Base-by-base conservation (phyloP, 441 rosid genomes). In the Populus tomentosa region DNA sequence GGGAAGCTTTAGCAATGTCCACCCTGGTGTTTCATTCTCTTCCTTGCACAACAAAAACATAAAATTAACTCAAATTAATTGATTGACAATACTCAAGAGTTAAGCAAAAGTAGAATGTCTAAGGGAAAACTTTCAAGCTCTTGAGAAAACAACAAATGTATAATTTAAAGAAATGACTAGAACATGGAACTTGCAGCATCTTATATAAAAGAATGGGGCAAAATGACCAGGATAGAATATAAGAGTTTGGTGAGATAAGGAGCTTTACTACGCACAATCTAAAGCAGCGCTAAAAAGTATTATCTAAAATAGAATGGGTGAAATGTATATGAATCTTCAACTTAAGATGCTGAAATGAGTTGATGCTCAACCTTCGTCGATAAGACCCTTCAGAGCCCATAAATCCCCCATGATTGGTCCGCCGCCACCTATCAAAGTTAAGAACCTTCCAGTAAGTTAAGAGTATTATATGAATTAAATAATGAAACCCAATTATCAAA, bases 371-470 rank as follows among this genome's bases (percentile, higher is more conserved):
- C 99, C 99, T 90, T 90, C 98, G 79, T 94, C 98, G 71, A 93
- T 90, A 42, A 97, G 89, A 75, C 98, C 99, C 91, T 94, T 97
- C 85, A 97, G 82, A 83, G 99, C 99, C 98, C 99, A 97, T 79
- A 97, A 87, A 86, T 97, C 99, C 86, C 97, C 94, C 98, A 97
- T 93, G 85, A 97, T 94, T 69, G 98, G 98, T 26, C 99, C 98
- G 70, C 98, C 97, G 69, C 99, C 98, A 84, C 99, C 99, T 97
- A 80, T 75, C 76, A 82, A 85, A 82, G 71, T 76, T 72, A 73
- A 82, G 28, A 84, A 73, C 38, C 64, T 50, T 78, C 50, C 67
- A 69, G 74, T 78, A 70, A 82, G 73, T 79, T 69, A 80, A 14
- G 21, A 16, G 23, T 42, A 33, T 32, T 21, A 21, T 14, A 77